phyloP scores from a whole-genome alignment of 2,329 filamentous ascomycete genomes.

The Madurella fahalii region DNA sequence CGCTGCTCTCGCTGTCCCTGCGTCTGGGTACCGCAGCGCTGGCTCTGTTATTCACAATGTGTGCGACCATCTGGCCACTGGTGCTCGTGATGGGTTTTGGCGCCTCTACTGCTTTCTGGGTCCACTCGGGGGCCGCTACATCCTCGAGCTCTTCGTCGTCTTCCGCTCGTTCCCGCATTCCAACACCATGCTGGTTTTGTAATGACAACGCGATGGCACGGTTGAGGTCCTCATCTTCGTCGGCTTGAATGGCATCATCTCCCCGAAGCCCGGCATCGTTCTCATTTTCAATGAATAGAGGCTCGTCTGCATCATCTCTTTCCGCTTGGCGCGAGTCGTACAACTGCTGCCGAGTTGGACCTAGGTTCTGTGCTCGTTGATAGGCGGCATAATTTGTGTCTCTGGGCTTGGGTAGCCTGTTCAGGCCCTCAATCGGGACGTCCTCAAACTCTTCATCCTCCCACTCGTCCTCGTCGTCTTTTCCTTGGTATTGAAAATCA shows the following conservation, averaged over 20 bases:
- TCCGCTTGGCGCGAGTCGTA: constrained; percentile 20
- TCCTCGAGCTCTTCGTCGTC: constrained; percentile 48
- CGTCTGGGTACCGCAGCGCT: constrained; percentile 54
- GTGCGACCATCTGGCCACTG: constrained; percentile 62
- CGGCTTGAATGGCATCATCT: constrained; percentile 29
- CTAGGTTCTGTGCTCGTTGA: constrained; percentile 28
- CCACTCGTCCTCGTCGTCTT: constrained; percentile 58
- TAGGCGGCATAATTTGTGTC: constrained; percentile 25
- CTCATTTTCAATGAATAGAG: constrained; percentile 50
- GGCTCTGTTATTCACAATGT: constrained; percentile 69
- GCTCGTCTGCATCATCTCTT: constrained; percentile 45
- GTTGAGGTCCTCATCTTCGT: constrained; percentile 61
- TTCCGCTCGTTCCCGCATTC: constrained; percentile 28
- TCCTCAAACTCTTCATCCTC: constrained; percentile 86
- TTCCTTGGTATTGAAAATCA: constrained; percentile 52
- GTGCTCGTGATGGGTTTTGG: constrained; percentile 49
- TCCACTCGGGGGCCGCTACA: constrained; percentile 50
- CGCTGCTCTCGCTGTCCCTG: constrained; percentile 55
- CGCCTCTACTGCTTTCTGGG: constrained; percentile 49
- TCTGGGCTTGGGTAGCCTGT: constrained; percentile 65
- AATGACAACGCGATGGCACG: constrained; percentile 62
- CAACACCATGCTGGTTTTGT: constrained; percentile 52
- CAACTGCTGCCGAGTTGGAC: constrained; percentile 28
- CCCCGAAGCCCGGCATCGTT: constrained; percentile 33
- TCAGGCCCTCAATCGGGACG: constrained; percentile 84